Conservation (phyloP, 2,329 filamentous ascomycete species). For the Escovopsis sp. region DNA sequence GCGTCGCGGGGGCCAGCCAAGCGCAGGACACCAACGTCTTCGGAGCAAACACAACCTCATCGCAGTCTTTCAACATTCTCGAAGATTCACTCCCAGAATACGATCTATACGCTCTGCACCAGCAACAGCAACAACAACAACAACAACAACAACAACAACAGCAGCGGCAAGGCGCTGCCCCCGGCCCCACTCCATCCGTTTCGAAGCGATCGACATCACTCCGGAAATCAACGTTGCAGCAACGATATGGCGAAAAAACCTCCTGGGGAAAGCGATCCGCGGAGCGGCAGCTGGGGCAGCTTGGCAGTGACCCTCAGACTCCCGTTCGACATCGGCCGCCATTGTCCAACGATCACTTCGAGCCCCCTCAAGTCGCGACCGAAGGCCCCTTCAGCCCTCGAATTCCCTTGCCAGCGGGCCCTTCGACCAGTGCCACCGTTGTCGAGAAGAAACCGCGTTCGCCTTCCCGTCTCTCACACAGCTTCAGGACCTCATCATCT, state of each 20-base stretch:
- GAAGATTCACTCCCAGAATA: conserved; percentile 36
- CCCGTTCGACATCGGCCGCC: conserved; percentile 44
- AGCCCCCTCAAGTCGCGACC: conserved; percentile 44
- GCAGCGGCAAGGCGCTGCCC: conserved; percentile 21
- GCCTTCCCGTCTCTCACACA: conserved; percentile 73
- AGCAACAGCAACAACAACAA: too few relatives aligned
- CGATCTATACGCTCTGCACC: conserved; percentile 24
- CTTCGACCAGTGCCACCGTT: conserved; percentile 37
- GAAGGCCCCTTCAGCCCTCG: conserved; percentile 50
- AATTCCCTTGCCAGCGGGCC: conserved; percentile 22
- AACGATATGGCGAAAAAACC: conserved; percentile 56
- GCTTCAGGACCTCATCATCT: conserved; percentile 76
- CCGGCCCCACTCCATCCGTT: conserved; percentile 36
- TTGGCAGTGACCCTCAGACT: conserved; percentile 37
- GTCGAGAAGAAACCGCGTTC: conserved; percentile 32
- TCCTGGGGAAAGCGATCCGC: conserved; percentile 46
- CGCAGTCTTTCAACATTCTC: conserved; percentile 34
- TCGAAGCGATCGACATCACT: conserved; percentile 61
- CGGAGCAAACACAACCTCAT: conserved; percentile 35
- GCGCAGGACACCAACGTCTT: conserved; percentile 59
- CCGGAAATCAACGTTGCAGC: conserved; percentile 74
- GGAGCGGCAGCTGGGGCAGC: conserved; percentile 37
- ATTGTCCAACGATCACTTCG: conserved; percentile 64
- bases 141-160: too few relatives aligned
- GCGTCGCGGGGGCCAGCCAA: conserved; percentile 44